These are phyloP conservation scores for Fraxinus nigra DNA, from an alignment of 305 asterid genomes.

Conservation along the genomic window DNA sequence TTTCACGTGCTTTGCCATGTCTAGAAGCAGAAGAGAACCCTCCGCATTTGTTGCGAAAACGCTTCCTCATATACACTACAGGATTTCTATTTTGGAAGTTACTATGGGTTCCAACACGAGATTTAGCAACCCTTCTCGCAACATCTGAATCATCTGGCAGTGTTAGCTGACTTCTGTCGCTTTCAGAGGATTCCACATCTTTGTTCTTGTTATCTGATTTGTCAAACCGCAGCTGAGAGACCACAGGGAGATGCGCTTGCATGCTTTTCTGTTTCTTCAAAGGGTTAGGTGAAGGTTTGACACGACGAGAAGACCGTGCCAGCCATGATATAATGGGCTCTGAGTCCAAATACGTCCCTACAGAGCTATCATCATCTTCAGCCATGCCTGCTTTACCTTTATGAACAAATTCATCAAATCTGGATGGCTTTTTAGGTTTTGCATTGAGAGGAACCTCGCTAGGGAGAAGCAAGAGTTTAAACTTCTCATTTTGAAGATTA, in stretches of 20 bases:
- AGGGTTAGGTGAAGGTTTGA: constrained; percentile 56
- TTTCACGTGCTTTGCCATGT: constrained; percentile 40
- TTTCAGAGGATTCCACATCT: constrained; percentile 32
- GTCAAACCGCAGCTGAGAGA: constrained; percentile 38
- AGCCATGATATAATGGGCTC: constrained; percentile 95
- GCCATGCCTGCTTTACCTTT: constrained; percentile 36
- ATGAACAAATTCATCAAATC: constrained; percentile 27
- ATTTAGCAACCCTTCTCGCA: constrained; percentile 33
- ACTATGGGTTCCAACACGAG: constrained; percentile 37
- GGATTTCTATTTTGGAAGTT: constrained; percentile 36
- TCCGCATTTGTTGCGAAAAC: constrained; percentile 37
- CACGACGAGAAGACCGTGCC: constrained; percentile 72
- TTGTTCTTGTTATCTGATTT: constrained; percentile 41
- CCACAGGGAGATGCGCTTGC: constrained; percentile 35
- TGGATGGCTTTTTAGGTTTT: constrained; percentile 39
- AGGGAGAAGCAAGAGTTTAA: constrained; percentile 87
- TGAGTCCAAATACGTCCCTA: constrained; percentile 59
- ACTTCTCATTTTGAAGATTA: constrained; percentile 79
- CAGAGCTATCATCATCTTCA: constrained; percentile 44
- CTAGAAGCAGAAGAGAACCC: constrained; percentile 31
- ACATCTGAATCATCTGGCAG: constrained; percentile 34
- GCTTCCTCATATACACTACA: constrained; percentile 75
- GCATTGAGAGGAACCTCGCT: constrained; percentile 72
- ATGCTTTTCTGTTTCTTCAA: constrained; percentile 51
- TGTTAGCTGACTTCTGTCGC: constrained; percentile 30